Evolutionary conservation across 371 early-diverging fungal species (phyloP).

Genomic region (Rhizopus arrhizus): DNA sequence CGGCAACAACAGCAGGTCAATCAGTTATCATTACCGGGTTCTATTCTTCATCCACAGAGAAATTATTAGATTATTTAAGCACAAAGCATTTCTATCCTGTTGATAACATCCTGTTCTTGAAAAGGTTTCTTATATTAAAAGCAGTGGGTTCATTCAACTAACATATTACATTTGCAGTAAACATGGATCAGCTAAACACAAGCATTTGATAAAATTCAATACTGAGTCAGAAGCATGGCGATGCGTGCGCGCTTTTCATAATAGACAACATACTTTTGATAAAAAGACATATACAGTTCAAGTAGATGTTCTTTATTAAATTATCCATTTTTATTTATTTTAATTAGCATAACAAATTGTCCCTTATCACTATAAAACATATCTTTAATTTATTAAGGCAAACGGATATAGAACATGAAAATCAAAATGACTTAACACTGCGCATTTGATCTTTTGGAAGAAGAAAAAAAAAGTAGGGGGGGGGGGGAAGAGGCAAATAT

Average conservation of each 20-base stretch:
- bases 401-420: too few relatives aligned
- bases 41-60: constrained; percentile 30
- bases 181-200: constrained; percentile 33
- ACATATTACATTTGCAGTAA: constrained; percentile 23
- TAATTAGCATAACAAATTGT: background rate
- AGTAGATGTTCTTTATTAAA: constrained; percentile 44
- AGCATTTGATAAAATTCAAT: constrained; percentile 50
- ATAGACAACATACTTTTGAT: constrained; percentile 31
- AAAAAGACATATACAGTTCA: constrained; percentile 26
- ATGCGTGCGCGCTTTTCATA: constrained; percentile 52
- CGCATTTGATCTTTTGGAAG: too few relatives aligned
- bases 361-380: too few relatives aligned
- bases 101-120: constrained; percentile 35
- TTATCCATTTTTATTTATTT: constrained; percentile 1
- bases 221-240: constrained; percentile 57
- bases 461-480: too few relatives aligned
- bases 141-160: background rate
- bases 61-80: constrained; percentile 40
- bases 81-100: constrained; percentile 43
- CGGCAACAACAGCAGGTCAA: constrained; percentile 38
- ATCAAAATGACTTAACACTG: too few relatives aligned
- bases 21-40: constrained; percentile 43
- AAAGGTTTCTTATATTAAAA: constrained; percentile 23
- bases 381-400: too few relatives aligned
- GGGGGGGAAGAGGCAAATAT: too few relatives aligned